phyloP scores from a whole-genome alignment of 1,284 basidiomycete genomes.

The Cryptococcus wingfieldii region DNA sequence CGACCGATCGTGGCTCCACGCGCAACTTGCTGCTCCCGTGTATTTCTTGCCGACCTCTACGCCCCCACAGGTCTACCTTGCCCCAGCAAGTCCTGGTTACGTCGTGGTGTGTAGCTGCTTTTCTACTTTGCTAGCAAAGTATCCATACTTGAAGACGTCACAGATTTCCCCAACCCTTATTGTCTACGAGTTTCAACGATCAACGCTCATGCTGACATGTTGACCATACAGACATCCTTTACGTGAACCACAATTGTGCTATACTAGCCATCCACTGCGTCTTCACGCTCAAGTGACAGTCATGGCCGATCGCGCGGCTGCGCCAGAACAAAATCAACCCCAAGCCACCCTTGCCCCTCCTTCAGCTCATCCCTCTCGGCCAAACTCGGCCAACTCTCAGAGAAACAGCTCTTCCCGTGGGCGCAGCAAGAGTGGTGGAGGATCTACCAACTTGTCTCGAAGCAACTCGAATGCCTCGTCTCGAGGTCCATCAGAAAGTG shows the following conservation, averaged over 20 bases:
- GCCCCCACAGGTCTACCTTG: too few species aligned
- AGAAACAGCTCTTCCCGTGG: slow-evolving; percentile 24
- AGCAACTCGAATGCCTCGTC: slow-evolving; percentile 30
- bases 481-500: slow-evolving; percentile 10
- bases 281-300: neutral
- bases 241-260: neutral
- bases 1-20: too few species aligned
- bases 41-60: neutral
- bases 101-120: too few species aligned
- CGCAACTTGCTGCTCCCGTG: neutral
- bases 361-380: slow-evolving; percentile 17
- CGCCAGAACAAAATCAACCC: slow-evolving; percentile 3
- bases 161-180: too few species aligned
- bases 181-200: neutral
- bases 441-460: slow-evolving; percentile 23
- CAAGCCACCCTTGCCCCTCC: slow-evolving; percentile 19
- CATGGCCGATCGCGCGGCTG: slow-evolving; percentile 17
- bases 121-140: too few species aligned
- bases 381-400: slow-evolving; percentile 22
- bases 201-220: neutral
- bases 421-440: slow-evolving; percentile 14
- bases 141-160: too few species aligned
- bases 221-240: neutral
- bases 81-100: too few species aligned
- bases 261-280: neutral